A percentile compares a stretch with the other conserved stretches of the same genome.
phyloP scores from a whole-genome alignment of 177 flowering plant genomes.

The Vitis hybrid region DNA sequence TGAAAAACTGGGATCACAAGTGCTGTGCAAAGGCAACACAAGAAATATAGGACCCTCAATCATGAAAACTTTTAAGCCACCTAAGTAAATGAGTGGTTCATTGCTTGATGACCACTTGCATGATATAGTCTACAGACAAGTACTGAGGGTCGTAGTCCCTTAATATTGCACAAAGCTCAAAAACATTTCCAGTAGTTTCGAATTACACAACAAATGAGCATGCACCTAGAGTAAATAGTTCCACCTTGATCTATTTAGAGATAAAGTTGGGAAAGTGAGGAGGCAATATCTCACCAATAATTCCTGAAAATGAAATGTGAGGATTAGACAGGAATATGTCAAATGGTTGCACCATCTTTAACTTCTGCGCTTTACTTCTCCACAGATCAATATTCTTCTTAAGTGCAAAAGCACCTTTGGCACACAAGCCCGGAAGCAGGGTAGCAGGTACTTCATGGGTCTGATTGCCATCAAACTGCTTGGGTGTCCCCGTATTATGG shows the following conservation, averaged over 20 bases:
- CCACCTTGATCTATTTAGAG: background rate
- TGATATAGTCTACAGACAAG: background rate
- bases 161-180: no score
- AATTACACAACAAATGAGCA: no score
- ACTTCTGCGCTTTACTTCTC: constrained; percentile 63
- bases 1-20: background rate
- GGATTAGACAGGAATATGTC: constrained; percentile 79
- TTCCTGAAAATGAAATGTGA: constrained; percentile 64
- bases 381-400: constrained; percentile 70
- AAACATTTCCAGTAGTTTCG: no score
- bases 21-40: background rate
- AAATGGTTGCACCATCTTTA: constrained; percentile 76
- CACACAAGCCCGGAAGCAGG: constrained; percentile 59
- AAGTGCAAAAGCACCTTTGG: constrained; percentile 58
- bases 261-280: background rate
- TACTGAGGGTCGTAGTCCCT: background rate
- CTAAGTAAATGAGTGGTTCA: background rate
- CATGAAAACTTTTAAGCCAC: background rate
- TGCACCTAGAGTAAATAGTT: no score
- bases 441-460: constrained; percentile 36
- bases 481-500: constrained; percentile 51
- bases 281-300: constrained; percentile 54
- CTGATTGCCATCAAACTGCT: constrained; percentile 36
- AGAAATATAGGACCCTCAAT: background rate
- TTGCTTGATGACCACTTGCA: background rate